These are phyloP conservation scores for Trichosanthes truncata DNA, from an alignment of 306 rosid genomes.

Conservation along the genomic window DNA sequence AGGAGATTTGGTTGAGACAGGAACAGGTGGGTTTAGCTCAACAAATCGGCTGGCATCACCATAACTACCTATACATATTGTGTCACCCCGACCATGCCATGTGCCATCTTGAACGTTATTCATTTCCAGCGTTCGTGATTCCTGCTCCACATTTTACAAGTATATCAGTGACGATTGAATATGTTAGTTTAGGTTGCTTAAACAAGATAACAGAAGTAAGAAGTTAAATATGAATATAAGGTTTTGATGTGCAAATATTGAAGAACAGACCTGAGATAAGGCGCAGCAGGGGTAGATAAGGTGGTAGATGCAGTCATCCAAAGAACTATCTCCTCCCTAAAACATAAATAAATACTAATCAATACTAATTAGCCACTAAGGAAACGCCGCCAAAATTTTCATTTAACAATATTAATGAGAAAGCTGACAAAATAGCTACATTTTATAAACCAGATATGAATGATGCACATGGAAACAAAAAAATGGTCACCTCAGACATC, in stretches of 20 bases:
- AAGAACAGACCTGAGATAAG: slow-evolving; percentile 34
- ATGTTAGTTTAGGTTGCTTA: neutral
- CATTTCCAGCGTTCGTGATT: slow-evolving; percentile 89
- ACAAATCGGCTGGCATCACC: slow-evolving; percentile 38
- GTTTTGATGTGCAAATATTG: neutral
- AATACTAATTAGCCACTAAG: neutral
- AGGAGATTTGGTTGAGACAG: slow-evolving; percentile 30
- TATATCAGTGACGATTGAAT: slow-evolving; percentile 3
- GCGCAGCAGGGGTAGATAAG: slow-evolving; percentile 50
- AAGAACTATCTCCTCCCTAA: slow-evolving; percentile 42
- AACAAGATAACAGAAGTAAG: neutral
- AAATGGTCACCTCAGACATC: neutral
- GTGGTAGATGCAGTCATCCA: slow-evolving; percentile 52
- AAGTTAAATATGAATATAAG: neutral
- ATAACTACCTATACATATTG: slow-evolving; percentile 55
- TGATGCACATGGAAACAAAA: neutral
- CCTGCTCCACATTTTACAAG: slow-evolving; percentile 35
- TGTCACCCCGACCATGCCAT: slow-evolving; percentile 97
- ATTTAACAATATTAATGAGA: neutral
- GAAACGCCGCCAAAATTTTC: neutral
- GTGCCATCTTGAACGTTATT: slow-evolving; percentile 93
- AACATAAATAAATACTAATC: neutral
- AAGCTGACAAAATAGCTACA: neutral
- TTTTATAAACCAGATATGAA: neutral
- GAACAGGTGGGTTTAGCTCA: slow-evolving; percentile 53